Base-by-base conservation (phyloP, 2,329 filamentous ascomycete species). In the Coniochaeta ligniaria region DNA sequence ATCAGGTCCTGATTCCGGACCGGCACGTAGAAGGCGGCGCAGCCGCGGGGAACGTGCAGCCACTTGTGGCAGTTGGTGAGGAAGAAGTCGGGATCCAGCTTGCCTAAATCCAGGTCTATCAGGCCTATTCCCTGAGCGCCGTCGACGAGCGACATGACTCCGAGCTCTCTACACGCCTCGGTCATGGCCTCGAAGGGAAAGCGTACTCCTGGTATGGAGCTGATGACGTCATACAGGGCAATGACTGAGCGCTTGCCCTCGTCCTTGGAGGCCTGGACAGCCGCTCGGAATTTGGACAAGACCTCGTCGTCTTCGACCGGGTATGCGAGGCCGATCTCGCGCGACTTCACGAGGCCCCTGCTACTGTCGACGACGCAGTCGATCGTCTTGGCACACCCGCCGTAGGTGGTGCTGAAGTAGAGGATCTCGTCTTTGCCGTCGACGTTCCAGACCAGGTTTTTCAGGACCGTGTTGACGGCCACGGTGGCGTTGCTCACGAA, bases 41-140 rank as follows among this genome's bases (percentile, higher is more conserved):
- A 92, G 17, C 88, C 89, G 35, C 93, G 86, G 0, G 93, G 94
- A 0, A 85, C 84, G 69, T 85, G 87, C 8, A 97, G 84, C 94
- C 94, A 98, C 78, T 96, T 96, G 77, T 96, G 91, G 67, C 87
- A 91, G 72, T 97, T 97, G 60, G 82, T 88, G 16, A 94, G 83
- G 69, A 96, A 91, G 75, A 96, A 97, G 73, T 97, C 93, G 0
- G 92, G 87, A 63, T 92, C 83, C 2, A 92, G 75, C 4, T 75
- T 72, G 0, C 70, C 64, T 16, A 97, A 74, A 72, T 96, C 84
- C 8, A 97, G 73, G 1, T 82, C 78, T 8, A 96, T 80, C 73
- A 95, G 89, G 1, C 94, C 94, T 26, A 96, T 76, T 1, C 89
- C 88, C 73, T 98, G 94, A 0, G 94, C 94, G 17, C 85, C 93